Base-by-base conservation (phyloP, 1,284 basidiomycete species). In the Mycena sp. region DNA sequence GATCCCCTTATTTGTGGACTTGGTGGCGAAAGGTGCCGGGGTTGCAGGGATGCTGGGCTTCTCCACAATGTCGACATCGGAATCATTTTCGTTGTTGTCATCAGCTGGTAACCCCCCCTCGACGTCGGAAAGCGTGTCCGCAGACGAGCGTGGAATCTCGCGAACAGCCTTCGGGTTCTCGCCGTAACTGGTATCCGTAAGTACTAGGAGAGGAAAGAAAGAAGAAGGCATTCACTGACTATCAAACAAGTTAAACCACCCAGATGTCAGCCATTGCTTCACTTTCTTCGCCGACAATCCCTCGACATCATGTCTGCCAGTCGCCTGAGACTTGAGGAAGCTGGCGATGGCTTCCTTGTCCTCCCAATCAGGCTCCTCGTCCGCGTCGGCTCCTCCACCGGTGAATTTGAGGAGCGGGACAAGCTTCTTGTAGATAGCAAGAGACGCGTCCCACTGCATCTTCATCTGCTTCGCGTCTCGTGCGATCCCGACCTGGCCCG, bases 401-500 rank as follows among this genome's bases (percentile, higher is more conserved):
- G 56, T 58, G 38, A 58, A 49, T 50, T 40, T 58, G 28, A 49
- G 45, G 17, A 58, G 56, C 1, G 46, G 37, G 32, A 50, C 56
- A 35, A 58, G 56, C 37, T 58, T 58, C 19, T 58, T 58, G 37
- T 58, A 58, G 25, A 58, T 21, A 17, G 45, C 37, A 23, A 45
- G 21, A 9, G 56, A 58, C 17, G 45, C 14, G 19, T 58, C 45
- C 45, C 35, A 58, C 45, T 58, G 44, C 6, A n/a, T 26, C 56
- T 49, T 58, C 56, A 58, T 58, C 32, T 58, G 56, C 37, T 30
- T 50, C 25, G 30, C n/a, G 37, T 58, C 46, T 4, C 56, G 56
- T 41, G 26, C 10, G 25, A 55, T 25, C 17, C 43, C 53, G 23
- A 55, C 43, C 11, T 46, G 14, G 52, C 41, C 52, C 25, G 6